Base-by-base conservation (phyloP, 805 yeast genomes). In the Saturnispora ahearnii region DNA sequence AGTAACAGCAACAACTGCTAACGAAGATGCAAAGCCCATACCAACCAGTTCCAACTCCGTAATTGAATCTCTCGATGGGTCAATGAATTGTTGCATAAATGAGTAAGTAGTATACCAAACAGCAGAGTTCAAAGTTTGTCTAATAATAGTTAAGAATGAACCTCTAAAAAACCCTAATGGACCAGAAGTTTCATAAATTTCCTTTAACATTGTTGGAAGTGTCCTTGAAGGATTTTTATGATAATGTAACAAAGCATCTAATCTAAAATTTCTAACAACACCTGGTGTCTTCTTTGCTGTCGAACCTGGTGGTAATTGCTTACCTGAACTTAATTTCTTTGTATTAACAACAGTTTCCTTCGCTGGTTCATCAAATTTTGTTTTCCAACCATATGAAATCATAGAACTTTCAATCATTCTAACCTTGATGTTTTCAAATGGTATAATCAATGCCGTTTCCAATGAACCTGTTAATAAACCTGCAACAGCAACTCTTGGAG, bases 71-170 rank as follows among this genome's bases (percentile, higher is more conserved):
- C 70, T 58, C 4, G 62, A 81, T 1, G 87, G 87, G 41, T 78
- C 78, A 18, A 83, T 62, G 43, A 81, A 57, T 62, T 89, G 96
- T 58, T 84, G 82, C 31, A 93, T 68, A 26, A 84, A 74, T 52
- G 86, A 86, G 67, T 85, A 91, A 0, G 89, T 77, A 5, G 95
- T 84, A 55, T 89, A 84, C 75, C 96, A 79, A 1, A 87, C 89
- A 40, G 86, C 78, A 21, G 95, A 81, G 54, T 85, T 84, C 41
- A 84, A 74, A 2, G 81, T 75, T 61, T 91, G 98, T 57, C 98
- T 77, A 9, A 81, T 65, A 21, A 88, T 67, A 0, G 99, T 91
- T n/a, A 95, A 85, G 51, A 77, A 66, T 12, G 90, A 75, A 22
- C 97, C 98, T 57, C 87, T 90, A 26, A 81, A 73, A 59, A 87